A percentile compares a stretch with the other conserved stretches of the same genome.
Evolutionary conservation across 805 yeast species (phyloP).

Genomic region (Candida ovalis): DNA sequence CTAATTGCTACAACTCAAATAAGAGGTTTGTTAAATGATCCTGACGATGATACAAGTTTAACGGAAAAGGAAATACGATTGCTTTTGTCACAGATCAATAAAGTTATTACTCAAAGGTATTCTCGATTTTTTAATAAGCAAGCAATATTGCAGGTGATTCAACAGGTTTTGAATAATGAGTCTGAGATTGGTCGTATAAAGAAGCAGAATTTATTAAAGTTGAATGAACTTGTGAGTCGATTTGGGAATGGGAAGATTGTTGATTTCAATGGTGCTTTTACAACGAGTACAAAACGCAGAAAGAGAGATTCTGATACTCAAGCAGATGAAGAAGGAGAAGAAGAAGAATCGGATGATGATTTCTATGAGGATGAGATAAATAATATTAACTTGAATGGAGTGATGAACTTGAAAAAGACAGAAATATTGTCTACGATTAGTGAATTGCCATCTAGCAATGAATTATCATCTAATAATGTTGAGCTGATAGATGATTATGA

Average conservation of each 20-base stretch:
- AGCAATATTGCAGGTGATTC: constrained; percentile 26
- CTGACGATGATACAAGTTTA: constrained; percentile 5
- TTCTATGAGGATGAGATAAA: constrained; percentile 10
- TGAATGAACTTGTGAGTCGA: constrained; percentile 26
- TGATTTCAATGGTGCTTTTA: constrained; percentile 23
- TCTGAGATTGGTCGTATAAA: constrained; percentile 8
- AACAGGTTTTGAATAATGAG: constrained; percentile 28
- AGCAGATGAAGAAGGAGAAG: background rate
- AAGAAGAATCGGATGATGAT: constrained; percentile 5
- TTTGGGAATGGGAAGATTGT: constrained; percentile 20
- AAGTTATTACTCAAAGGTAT: constrained; percentile 16
- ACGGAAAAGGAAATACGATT: background rate
- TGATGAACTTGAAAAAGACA: constrained; percentile 17
- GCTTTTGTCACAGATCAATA: constrained; percentile 5
- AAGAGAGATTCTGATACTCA: no score
- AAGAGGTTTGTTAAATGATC: constrained; percentile 4
- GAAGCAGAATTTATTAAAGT: constrained; percentile 21
- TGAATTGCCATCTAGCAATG: constrained; percentile 29
- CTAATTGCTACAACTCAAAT: constrained; percentile 14
- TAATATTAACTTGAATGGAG: constrained; percentile 23
- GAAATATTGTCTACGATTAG: constrained; percentile 23
- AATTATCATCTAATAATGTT: constrained; percentile 16
- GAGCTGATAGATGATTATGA: constrained; percentile 27
- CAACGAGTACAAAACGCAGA: constrained; percentile 1
- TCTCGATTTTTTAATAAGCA: constrained; percentile 28